Evolutionary conservation across 2,329 filamentous ascomycete genomes (phyloP).

Genomic region (Microsporum audouinii): DNA sequence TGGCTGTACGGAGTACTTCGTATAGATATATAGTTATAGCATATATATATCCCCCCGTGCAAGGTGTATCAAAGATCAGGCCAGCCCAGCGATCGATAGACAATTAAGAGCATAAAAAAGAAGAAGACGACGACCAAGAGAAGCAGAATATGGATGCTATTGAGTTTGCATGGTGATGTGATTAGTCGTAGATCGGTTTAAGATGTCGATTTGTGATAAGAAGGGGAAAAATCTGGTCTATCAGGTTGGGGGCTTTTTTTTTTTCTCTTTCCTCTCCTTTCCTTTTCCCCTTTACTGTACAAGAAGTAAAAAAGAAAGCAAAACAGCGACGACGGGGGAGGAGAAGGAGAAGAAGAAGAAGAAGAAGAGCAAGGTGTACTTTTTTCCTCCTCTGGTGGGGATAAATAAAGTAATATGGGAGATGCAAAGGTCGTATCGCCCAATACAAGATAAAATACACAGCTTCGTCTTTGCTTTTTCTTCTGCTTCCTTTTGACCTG

Average conservation of each 20-base stretch:
- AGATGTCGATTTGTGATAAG: not conserved
- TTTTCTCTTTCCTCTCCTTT: not conserved
- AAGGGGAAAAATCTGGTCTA: not conserved
- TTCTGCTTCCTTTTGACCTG: not conserved
- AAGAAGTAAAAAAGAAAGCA: not conserved
- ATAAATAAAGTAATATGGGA: too few species aligned
- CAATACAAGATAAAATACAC: not conserved
- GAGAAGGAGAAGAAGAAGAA: not conserved
- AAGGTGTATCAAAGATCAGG: not conserved
- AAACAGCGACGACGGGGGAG: not conserved
- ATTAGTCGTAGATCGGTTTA: slow-evolving; percentile 8
- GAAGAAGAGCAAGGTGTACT: not conserved
- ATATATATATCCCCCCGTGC: not conserved
- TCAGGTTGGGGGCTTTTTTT: slow-evolving; percentile 4
- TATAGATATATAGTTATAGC: not conserved
- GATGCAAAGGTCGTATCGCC: not conserved
- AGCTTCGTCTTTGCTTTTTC: not conserved
- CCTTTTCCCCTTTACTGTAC: not conserved
- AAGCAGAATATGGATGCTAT: not conserved
- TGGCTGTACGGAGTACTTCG: not conserved
- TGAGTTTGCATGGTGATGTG: slow-evolving; percentile 10
- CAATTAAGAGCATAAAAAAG: not conserved
- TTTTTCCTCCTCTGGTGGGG: not conserved
- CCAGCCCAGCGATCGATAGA: not conserved
- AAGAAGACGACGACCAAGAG: not conserved